phyloP scores from a whole-genome alignment of 257 asterid genomes.

The Mentha longifolia region DNA sequence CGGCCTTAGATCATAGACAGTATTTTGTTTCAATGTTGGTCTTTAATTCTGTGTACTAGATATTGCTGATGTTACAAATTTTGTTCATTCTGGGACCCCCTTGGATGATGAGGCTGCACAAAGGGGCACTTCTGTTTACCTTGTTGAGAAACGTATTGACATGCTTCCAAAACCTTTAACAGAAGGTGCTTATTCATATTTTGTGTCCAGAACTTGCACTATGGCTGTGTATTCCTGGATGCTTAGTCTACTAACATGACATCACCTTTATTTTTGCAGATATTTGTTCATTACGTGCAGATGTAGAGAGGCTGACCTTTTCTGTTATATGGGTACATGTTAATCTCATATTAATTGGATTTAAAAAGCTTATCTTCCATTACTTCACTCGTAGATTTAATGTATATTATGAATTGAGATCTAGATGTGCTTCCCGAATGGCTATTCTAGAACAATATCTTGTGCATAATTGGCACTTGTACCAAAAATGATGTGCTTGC shows the following conservation, averaged over 20 bases:
- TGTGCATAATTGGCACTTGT: slow-evolving; percentile 19
- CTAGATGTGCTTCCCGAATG: slow-evolving; percentile 6
- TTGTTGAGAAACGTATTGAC: slow-evolving; percentile 97
- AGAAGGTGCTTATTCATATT: slow-evolving; percentile 64
- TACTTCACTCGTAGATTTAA: slow-evolving; percentile 15
- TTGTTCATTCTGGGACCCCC: slow-evolving; percentile 90
- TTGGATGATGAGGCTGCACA: slow-evolving; percentile 97
- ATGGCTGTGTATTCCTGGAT: slow-evolving; percentile 4
- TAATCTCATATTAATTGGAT: slow-evolving; percentile 29
- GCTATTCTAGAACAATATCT: slow-evolving; percentile 13
- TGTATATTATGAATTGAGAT: slow-evolving; percentile 26
- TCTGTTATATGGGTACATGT: slow-evolving; percentile 93
- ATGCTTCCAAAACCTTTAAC: slow-evolving; percentile 99
- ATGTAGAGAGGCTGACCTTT: slow-evolving; percentile 94
- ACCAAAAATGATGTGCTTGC: slow-evolving; percentile 18
- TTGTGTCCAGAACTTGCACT: slow-evolving; percentile 29
- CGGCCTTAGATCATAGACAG: slow-evolving; percentile 12
- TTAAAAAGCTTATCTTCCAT: slow-evolving; percentile 19
- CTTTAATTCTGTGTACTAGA: slow-evolving; percentile 64
- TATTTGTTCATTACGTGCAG: slow-evolving; percentile 91
- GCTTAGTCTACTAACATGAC: slow-evolving; percentile 25
- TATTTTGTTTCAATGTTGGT: slow-evolving; percentile 34
- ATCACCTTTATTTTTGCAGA: slow-evolving; percentile 61
- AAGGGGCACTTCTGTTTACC: slow-evolving; percentile 99
- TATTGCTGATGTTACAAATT: slow-evolving; percentile 98